Percentiles rank a stretch among this genome's conserved stretches.
These are phyloP conservation scores for Pulveroboletus sp. DNA, from an alignment of 768 basidiomycete species.

Conservation along the genomic window DNA sequence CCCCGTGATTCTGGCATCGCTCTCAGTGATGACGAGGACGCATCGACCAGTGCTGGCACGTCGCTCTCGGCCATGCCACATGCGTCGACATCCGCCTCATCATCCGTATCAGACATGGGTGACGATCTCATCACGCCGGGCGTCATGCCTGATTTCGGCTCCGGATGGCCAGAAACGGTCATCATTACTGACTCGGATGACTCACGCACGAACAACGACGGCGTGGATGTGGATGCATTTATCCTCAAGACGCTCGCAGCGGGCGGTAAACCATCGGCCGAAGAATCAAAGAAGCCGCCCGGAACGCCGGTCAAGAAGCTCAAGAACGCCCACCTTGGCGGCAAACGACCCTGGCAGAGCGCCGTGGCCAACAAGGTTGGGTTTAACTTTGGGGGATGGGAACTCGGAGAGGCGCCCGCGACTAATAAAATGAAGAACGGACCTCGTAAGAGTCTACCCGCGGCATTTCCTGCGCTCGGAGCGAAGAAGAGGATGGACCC, in stretches of 20 bases:
- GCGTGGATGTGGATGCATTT: slow-evolving; percentile 61
- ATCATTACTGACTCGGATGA: slow-evolving; percentile 40
- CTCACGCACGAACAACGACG: slow-evolving; percentile 19
- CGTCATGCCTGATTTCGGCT: slow-evolving; percentile 45
- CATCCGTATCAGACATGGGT: slow-evolving; percentile 52
- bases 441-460: slow-evolving; percentile 70
- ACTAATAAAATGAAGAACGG: slow-evolving; percentile 46
- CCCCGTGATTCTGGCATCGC: slow-evolving; percentile 65
- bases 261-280: slow-evolving; percentile 46
- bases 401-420: slow-evolving; percentile 35
- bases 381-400: slow-evolving; percentile 43
- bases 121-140: slow-evolving; percentile 72
- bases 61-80: slow-evolving; percentile 43
- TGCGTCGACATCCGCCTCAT: slow-evolving; percentile 61
- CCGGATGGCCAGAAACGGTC: slow-evolving; percentile 59
- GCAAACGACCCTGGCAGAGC: slow-evolving; percentile 75
- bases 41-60: slow-evolving; percentile 9
- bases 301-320: slow-evolving; percentile 80
- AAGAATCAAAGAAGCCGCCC: slow-evolving; percentile 57
- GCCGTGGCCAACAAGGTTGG: slow-evolving; percentile 67
- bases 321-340: slow-evolving; percentile 54
- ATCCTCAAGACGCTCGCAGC: slow-evolving; percentile 65
- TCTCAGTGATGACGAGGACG: slow-evolving; percentile 57
- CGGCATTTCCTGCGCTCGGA: slow-evolving; percentile 54
- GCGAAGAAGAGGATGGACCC: slow-evolving; percentile 25